These are phyloP conservation scores for Aspergillus awamori DNA, from an alignment of 2,329 filamentous ascomycete genomes.

Conservation along the genomic window DNA sequence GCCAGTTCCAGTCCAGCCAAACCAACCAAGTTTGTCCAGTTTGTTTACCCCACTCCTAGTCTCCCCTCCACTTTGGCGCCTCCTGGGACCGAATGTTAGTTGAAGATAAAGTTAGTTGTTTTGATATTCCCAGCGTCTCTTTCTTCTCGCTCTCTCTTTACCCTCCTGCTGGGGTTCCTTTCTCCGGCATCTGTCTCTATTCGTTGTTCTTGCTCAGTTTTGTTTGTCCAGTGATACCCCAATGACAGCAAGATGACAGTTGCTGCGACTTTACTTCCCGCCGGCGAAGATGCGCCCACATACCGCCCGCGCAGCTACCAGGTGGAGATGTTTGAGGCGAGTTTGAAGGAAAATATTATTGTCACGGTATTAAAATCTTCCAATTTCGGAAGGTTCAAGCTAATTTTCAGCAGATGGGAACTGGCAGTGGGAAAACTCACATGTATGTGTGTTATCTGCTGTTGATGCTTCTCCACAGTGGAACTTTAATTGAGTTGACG, in stretches of 20 bases:
- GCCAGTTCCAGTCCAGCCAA: not conserved
- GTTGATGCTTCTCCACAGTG: too few species aligned
- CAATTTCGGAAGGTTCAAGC: not conserved
- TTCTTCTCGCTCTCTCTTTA: not conserved
- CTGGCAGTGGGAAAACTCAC: constrained; percentile 76
- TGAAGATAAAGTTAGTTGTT: too few species aligned
- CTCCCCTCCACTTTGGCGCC: too few species aligned
- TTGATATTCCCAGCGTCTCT: not conserved
- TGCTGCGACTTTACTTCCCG: not conserved
- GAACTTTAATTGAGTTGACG: not conserved
- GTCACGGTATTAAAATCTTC: constrained; percentile 58
- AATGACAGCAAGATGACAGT: constrained; percentile 15
- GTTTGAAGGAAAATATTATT: constrained; percentile 70
- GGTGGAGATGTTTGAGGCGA: constrained; percentile 73
- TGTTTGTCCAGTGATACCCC: not conserved
- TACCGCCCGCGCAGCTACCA: constrained; percentile 64
- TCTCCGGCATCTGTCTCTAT: not conserved
- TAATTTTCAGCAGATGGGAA: constrained; percentile 66
- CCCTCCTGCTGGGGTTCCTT: not conserved
- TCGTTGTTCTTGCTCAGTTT: not conserved
- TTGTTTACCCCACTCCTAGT: not conserved
- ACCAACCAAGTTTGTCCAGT: not conserved
- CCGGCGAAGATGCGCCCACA: constrained; percentile 12
- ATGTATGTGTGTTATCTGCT: constrained; percentile 57
- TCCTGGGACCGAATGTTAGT: not conserved